A percentile compares a stretch with the other conserved stretches of the same genome.
Evolutionary conservation across 202 grass and related monocot genomes (phyloP).

Genomic region (Panicum hallii): DNA sequence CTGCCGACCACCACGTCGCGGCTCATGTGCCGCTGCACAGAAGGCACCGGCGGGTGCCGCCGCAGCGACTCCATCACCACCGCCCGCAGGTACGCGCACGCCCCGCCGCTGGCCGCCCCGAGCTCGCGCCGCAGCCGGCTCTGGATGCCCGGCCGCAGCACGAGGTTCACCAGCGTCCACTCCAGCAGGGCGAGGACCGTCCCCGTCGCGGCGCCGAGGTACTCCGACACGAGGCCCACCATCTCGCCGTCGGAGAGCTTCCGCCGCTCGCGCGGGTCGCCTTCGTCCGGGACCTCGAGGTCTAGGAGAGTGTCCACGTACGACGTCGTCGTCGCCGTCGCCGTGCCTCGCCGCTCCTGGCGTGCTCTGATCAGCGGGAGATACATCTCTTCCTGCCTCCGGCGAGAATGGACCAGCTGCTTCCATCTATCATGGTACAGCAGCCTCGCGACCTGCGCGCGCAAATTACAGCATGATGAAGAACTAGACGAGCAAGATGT

Average conservation of each 20-base stretch:
- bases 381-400: constrained; percentile 34
- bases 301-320: constrained; percentile 42
- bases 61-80: constrained; percentile 37
- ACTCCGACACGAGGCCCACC: constrained; percentile 40
- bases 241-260: constrained; percentile 31
- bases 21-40: constrained; percentile 32
- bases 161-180: constrained; percentile 29
- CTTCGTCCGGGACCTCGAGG: constrained; percentile 24
- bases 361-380: constrained; percentile 26
- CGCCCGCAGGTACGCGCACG: constrained; percentile 39
- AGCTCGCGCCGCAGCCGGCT: constrained; percentile 12
- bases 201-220: constrained; percentile 33
- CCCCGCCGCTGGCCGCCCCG: background rate
- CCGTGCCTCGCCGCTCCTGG: background rate
- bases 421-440: constrained; percentile 19
- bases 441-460: constrained; percentile 17
- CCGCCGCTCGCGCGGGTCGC: background rate
- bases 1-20: background rate
- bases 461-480: background rate
- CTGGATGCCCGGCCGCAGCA: constrained; percentile 15
- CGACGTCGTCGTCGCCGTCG: background rate
- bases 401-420: constrained; percentile 2
- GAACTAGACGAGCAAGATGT: background rate
- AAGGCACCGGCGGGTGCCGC: background rate
- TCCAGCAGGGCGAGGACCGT: constrained; percentile 30